A percentile compares a stretch with the other conserved stretches of the same genome.
These are phyloP conservation scores for Sarocladium strictum DNA, from an alignment of 2,329 filamentous ascomycete genomes.

Conservation along the genomic window DNA sequence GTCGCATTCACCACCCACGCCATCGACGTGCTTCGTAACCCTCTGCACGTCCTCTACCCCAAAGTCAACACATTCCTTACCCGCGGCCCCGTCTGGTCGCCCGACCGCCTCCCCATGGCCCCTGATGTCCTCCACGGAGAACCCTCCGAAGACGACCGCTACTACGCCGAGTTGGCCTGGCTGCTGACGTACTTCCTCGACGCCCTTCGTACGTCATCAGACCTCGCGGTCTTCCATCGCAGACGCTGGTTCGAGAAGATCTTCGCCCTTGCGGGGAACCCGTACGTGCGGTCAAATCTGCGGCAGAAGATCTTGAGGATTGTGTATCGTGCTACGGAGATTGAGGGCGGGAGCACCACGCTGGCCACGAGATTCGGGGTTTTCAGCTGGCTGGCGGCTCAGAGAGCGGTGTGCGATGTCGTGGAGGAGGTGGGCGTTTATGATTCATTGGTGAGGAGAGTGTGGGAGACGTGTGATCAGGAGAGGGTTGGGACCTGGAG, in stretches of 20 bases:
- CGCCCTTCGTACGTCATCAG: constrained; percentile 52
- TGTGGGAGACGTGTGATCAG: constrained; percentile 62
- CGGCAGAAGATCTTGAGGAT: constrained; percentile 56
- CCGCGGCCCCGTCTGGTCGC: constrained; percentile 68
- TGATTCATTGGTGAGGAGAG: constrained; percentile 47
- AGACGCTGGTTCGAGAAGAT: constrained; percentile 69
- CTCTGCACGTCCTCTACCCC: constrained; percentile 75
- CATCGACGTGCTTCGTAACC: constrained; percentile 65
- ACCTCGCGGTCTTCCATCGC: constrained; percentile 56
- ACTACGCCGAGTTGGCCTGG: constrained; percentile 70
- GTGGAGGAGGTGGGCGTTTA: constrained; percentile 42
- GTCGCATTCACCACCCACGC: constrained; percentile 69
- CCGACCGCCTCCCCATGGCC: constrained; percentile 67
- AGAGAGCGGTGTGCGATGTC: constrained; percentile 38
- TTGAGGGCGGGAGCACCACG: constrained; percentile 71
- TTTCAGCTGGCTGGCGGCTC: constrained; percentile 67
- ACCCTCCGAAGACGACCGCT: constrained; percentile 66
- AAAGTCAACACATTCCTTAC: constrained; percentile 84
- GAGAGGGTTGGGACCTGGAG: constrained; percentile 64
- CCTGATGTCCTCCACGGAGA: constrained; percentile 56
- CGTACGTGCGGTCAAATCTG: constrained; percentile 53
- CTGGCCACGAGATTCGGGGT: constrained; percentile 71
- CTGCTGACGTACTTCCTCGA: constrained; percentile 65
- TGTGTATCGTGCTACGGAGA: constrained; percentile 59
- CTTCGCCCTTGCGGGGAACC: constrained; percentile 61